A percentile compares a stretch with the other conserved stretches of the same genome.
Conservation (phyloP, 495 filamentous ascomycete species). For the Cudoniella acicularis region DNA sequence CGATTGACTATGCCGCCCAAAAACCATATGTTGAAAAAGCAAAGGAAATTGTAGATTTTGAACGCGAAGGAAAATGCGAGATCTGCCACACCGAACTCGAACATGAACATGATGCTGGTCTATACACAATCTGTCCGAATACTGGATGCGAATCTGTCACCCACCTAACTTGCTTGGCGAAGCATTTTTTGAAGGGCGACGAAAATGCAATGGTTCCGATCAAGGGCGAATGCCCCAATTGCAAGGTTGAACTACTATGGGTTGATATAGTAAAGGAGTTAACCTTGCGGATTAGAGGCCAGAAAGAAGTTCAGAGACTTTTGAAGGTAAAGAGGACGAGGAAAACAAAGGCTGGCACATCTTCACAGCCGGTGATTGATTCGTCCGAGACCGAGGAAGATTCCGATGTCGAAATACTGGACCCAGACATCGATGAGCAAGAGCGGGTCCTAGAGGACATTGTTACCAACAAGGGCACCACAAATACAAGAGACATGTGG, state of each 20-base stretch:
- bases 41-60: slow-evolving; percentile 56
- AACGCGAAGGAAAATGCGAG: slow-evolving; percentile 53
- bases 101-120: slow-evolving; percentile 38
- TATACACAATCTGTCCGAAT: slow-evolving; percentile 69
- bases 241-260: slow-evolving; percentile 63
- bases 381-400: slow-evolving; percentile 10
- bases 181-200: slow-evolving; percentile 50
- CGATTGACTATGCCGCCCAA: slow-evolving; percentile 57
- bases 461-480: not conserved
- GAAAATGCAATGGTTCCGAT: slow-evolving; percentile 58
- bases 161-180: slow-evolving; percentile 77
- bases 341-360: slow-evolving; percentile 4
- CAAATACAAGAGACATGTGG: slow-evolving; percentile 27
- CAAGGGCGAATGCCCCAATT: slow-evolving; percentile 69
- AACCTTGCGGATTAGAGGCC: slow-evolving; percentile 63
- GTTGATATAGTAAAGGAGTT: slow-evolving; percentile 76
- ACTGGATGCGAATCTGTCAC: slow-evolving; percentile 59
- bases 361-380: slow-evolving; percentile 13
- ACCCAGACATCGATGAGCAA: slow-evolving; percentile 20
- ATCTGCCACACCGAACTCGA: slow-evolving; percentile 57
- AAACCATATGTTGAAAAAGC: slow-evolving; percentile 72
- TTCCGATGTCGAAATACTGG: slow-evolving; percentile 21
- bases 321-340: slow-evolving; percentile 45
- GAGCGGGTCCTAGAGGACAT: slow-evolving; percentile 24
- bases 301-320: slow-evolving; percentile 60